Evolutionary conservation across 345 rosid species (phyloP), one percentile per base, ranked within the genome.

Genomic region (Aegle marmelos): DNA sequence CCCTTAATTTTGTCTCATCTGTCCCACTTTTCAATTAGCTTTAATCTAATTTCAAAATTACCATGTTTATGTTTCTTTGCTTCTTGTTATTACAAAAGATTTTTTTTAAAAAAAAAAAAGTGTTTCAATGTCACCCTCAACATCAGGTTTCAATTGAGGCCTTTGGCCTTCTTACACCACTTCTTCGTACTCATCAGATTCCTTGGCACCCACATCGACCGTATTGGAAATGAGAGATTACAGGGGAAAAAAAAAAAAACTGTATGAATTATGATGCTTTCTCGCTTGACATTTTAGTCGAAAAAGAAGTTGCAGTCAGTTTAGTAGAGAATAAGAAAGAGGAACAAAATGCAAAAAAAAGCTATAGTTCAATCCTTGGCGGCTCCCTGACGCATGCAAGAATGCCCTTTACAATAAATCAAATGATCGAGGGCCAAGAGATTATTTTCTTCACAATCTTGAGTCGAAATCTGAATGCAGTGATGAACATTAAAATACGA

Each of bases 351-450:
- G 54, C 81, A 4, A 88, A 91, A 83, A 97, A 91, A 78, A 88
- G 89, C 63, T 79, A 83, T 31, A 79, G 84, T 75, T 89, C 88
- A 6, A 37, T 81, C 50, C 67, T 86, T 63, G 93, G 94, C 48
- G 87, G 93, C 21, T 91, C 93, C 9, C 75, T 82, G 88, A 83
- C 91, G 68, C 85, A 83, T 69, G 73, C 91, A 0, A 88, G 79
- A 87, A 77, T 68, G 81, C 76, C 1, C 82, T 88, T 3, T 76
- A 79, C 56, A 84, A 69, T 75, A 88, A 78, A 72, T 63, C 80
- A 3, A 39, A 37, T 37, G 9, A 82, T 30, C 72, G 56, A 73
- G 57, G 73, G 70, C 80, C 53, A 73, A 73, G 91, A 17, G 86
- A 80, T 58, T 7, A 33, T 68, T 79, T 66, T 25, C 4, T 19